phyloP scores from a whole-genome alignment of 768 basidiomycete species.

The Mycena indigotica region DNA sequence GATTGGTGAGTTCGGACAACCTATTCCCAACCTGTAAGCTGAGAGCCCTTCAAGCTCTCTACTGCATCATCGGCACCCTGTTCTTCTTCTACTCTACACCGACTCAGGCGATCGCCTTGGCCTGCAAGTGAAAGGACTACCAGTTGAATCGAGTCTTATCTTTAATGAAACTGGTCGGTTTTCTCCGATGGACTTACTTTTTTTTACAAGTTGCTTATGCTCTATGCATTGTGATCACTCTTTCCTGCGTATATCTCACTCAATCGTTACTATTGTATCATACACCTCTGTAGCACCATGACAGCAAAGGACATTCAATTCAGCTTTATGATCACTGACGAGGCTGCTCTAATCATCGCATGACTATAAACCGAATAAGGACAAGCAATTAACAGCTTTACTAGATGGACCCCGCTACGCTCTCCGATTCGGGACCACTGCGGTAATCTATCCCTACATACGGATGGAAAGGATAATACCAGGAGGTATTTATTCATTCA shows the following conservation, averaged over 20 bases:
- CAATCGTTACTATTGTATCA: background rate
- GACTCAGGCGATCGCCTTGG: background rate
- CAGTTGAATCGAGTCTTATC: background rate
- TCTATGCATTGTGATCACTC: background rate
- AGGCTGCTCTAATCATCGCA: background rate
- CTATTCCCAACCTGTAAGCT: background rate
- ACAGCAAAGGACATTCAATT: too few relatives aligned
- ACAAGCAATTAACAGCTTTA: background rate
- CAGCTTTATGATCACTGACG: background rate
- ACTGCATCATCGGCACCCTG: constrained; percentile 50
- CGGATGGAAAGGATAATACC: background rate
- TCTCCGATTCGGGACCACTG: background rate
- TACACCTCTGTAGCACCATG: background rate
- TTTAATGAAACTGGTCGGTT: background rate
- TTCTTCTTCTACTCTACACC: constrained; percentile 40
- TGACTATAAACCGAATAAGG: background rate
- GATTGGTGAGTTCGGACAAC: constrained; percentile 55
- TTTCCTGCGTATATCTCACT: background rate
- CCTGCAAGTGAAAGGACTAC: background rate
- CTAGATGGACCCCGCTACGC: too few relatives aligned
- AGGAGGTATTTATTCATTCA: background rate
- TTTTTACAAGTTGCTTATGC: background rate
- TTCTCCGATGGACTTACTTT: background rate
- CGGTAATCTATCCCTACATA: background rate
- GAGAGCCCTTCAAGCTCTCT: constrained; percentile 37